Evolutionary conservation across 139 green algal species (phyloP).

Genomic region (Picochlorum sp.): DNA sequence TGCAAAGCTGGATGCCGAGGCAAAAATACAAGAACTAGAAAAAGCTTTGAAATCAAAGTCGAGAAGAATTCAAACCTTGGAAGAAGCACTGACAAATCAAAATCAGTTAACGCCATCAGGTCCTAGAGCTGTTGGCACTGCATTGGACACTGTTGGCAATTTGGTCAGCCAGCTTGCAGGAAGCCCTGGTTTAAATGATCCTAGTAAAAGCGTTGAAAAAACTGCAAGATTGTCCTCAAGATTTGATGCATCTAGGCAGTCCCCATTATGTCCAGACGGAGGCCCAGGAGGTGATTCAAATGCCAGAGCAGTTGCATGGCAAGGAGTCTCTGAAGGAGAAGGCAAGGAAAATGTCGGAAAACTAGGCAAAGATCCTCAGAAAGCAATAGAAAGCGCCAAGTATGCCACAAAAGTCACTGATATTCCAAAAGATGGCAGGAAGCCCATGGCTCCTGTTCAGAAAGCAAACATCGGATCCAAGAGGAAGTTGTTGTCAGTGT

Average conservation of each 20-base stretch:
- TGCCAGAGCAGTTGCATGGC: not conserved
- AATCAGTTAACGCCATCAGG: not conserved
- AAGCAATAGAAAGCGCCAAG: too few species aligned
- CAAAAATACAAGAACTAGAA: not conserved
- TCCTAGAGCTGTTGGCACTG: not conserved
- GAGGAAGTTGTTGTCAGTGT: conserved; percentile 12
- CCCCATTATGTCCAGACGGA: too few species aligned
- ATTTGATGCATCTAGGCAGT: too few species aligned
- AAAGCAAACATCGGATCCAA: not conserved
- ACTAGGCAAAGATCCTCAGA: not conserved
- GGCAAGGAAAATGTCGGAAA: not conserved
- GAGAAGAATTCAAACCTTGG: not conserved
- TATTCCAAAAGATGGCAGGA: too few species aligned
- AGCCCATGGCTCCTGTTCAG: too few species aligned
- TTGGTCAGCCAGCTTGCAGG: not conserved
- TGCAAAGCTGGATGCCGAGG: not conserved
- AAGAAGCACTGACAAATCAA: not conserved
- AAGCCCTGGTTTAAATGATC: too few species aligned
- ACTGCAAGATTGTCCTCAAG: too few species aligned
- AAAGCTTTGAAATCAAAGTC: not conserved
- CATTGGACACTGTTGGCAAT: not conserved
- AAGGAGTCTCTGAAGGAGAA: not conserved
- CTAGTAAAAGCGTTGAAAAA: too few species aligned
- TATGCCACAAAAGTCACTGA: too few species aligned
- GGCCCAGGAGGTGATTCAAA: too few species aligned